These are phyloP conservation scores for Carex pumila DNA, from an alignment of 176 grass and related monocot species.

Conservation along the genomic window DNA sequence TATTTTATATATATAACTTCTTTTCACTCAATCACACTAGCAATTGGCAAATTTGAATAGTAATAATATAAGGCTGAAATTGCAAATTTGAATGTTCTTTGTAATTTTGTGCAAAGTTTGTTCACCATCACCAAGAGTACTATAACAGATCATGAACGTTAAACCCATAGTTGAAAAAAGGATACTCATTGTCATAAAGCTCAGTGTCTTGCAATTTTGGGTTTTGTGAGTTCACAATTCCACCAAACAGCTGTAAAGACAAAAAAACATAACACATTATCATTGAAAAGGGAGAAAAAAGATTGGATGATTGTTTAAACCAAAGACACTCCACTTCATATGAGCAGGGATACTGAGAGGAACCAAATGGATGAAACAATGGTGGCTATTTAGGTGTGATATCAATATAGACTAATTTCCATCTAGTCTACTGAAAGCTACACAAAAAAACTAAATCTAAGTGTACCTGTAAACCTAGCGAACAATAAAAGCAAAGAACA, in stretches of 20 bases:
- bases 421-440: not conserved
- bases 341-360: not conserved
- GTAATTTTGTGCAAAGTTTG: not conserved
- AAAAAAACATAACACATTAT: conserved; percentile 18
- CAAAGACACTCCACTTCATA: conserved; percentile 6
- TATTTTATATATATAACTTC: not conserved
- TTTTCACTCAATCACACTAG: not conserved
- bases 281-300: conserved; percentile 10
- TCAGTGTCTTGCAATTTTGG: conserved; percentile 60
- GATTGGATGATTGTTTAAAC: not conserved
- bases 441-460: conserved; percentile 9
- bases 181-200: conserved; percentile 79
- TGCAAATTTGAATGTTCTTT: not conserved
- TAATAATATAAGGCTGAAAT: not conserved
- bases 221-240: conserved; percentile 75
- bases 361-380: conserved; percentile 1
- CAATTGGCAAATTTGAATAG: not conserved
- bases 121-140: not conserved
- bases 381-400: not conserved
- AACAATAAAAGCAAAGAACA: conserved; percentile 83
- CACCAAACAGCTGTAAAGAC: conserved; percentile 81
- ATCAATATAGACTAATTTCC: not conserved
- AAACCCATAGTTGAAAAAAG: conserved; percentile 17
- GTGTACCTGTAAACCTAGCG: conserved; percentile 82
- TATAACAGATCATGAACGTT: not conserved